Evolutionary conservation across 202 grass and related monocot genomes (phyloP), one percentile per base, ranked within the genome.

Genomic region (Hordeum pubiflorum): DNA sequence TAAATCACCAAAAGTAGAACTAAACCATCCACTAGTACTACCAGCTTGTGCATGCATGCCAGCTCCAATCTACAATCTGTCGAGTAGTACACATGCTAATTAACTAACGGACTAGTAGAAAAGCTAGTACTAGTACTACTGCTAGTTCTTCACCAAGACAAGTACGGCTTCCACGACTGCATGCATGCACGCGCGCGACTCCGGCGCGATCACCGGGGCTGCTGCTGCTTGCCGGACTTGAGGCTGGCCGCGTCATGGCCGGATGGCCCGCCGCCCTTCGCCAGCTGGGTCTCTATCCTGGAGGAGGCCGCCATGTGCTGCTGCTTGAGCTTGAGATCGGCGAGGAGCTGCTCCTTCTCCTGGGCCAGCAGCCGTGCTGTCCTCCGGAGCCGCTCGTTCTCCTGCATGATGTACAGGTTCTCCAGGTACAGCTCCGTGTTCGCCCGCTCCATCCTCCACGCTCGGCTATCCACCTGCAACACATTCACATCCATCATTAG

Each of bases 301-400:
- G 63, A 7, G 36, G 73, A 37, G 15, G 64, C 3, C 41, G 41
- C 23, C 5, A 9, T 75, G 50, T 3, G 50, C 50, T 54, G 79
- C 76, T 89, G 64, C 63, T 86, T 75, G 77, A 60, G 77, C 87
- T 77, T 86, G 80, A 97, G 69, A 63, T 94, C 33, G 63, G 86
- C 79, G 54, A 91, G 63, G 58, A 98, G 88, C 8, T 77, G 80
- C 72, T 89, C 79, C 84, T 98, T 94, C 85, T 93, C 92, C 72
- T 98, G 83, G 52, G 86, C 89, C 3, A 98, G 86, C 69, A 85
- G 59, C 84, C 63, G 86, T 10, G 77, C 77, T 59, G 82, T 86
- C 82, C 83, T 84, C 64, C 92, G 75, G 72, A 98, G 84, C 79
- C 88, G 86, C 88, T 98, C 95, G 78, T 98, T 98, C 75, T 88